Percentiles rank a stretch among this genome's conserved stretches.
Evolutionary conservation across 495 filamentous ascomycete genomes (phyloP).

Genomic region (Aspergillus wentii): DNA sequence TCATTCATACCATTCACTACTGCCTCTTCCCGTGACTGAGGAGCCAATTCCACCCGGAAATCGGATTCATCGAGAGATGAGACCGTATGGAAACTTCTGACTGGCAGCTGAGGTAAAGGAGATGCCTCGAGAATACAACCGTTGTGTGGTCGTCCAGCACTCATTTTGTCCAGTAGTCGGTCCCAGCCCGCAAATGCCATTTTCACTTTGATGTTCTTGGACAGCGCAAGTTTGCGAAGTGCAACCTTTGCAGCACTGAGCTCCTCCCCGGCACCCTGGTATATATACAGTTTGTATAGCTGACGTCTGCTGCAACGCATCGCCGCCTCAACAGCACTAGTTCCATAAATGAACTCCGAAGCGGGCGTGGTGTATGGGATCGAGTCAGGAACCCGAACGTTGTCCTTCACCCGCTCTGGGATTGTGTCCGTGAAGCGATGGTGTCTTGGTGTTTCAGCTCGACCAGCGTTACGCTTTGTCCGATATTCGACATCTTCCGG

Average conservation of each 20-base stretch:
- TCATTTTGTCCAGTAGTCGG: conserved; percentile 76
- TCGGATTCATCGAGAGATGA: conserved; percentile 25
- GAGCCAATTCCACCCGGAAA: conserved; percentile 56
- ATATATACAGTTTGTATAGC: conserved; percentile 81
- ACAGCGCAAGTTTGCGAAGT: conserved; percentile 55
- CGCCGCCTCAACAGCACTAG: conserved; percentile 75
- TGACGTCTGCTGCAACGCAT: conserved; percentile 62
- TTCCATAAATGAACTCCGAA: conserved; percentile 88
- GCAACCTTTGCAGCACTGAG: conserved; percentile 30
- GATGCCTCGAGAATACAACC: conserved; percentile 85
- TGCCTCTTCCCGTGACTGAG: conserved; percentile 70
- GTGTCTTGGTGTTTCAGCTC: conserved; percentile 4
- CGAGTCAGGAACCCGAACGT: conserved; percentile 45
- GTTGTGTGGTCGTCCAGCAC: conserved; percentile 80
- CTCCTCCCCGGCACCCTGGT: conserved; percentile 40
- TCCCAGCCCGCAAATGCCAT: conserved; percentile 51
- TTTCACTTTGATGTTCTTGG: conserved; percentile 49
- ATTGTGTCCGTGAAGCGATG: conserved; percentile 22
- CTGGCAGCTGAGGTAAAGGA: conserved; percentile 68
- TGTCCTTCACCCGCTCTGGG: conserved; percentile 35
- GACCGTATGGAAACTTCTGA: conserved; percentile 52
- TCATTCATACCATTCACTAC: conserved; percentile 60
- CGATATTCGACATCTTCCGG: background rate
- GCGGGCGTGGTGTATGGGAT: conserved; percentile 80
- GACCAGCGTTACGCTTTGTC: background rate